Base-by-base conservation (phyloP, 148 eudicot genomes). In the Chenopodium berlandieri region DNA sequence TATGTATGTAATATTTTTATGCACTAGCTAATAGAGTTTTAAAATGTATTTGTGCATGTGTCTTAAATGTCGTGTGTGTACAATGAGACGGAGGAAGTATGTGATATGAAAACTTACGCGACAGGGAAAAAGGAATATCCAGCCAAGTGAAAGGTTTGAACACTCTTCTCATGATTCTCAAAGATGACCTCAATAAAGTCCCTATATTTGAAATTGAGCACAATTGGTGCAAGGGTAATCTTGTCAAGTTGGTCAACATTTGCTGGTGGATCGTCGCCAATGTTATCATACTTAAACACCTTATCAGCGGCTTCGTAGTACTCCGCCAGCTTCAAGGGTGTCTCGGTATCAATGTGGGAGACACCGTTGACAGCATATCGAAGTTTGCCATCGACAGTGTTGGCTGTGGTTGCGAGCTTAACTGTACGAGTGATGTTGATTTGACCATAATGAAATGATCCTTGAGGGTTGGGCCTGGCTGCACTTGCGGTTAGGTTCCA, bases 401-500 rank as follows among this genome's bases (percentile, higher is more conserved):
- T 78, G 0, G 84, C 86, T 1, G 85, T 77, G 75, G 81, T 87
- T 27, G 76, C 87, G 4, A 90, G 31, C 79, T 70, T 86, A 56
- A 90, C 84, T 2, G 92, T 88, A 0, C 92, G 86, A 23, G 89
- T 87, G 11, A 88, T 88, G 87, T 85, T 87, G 67, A 88, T 88
- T 20, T 84, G 68, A n/a, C 92, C 91, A 66, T 90, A 90, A 58
- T 86, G 89, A 83, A 85, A 90, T 6, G 91, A 90, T 13, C 92
- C 93, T 77, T 91, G 93, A 75, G 93, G 93, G 87, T 91, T 91
- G 14, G 93, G 93, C n/a, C 93, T 85, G 46, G 93, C 93, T 25
- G 93, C 93, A 73, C 91, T 89, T 4, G 93, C 89, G 19, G 93
- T 91, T 64, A 91, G 76, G 87, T 91, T 91, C 93, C 93, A 91